phyloP scores from a whole-genome alignment of 345 rosid species.

The Mallotus nudiflorus region DNA sequence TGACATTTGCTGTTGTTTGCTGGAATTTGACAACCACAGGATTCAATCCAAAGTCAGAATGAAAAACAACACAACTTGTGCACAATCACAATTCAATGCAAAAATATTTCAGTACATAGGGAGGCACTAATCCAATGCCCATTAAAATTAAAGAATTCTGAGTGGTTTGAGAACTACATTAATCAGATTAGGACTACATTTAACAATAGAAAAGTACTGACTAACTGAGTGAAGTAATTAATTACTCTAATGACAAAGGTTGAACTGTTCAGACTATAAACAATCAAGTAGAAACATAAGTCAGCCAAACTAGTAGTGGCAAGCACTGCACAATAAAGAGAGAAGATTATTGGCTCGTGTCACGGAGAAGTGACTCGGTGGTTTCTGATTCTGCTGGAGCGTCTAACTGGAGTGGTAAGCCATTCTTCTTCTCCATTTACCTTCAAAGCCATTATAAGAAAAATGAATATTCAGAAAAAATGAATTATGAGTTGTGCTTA shows the following conservation, averaged over 20 bases:
- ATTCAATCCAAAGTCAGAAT: too few species aligned
- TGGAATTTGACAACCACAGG: too few species aligned
- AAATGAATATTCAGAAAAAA: slow-evolving; percentile 11
- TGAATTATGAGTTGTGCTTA: background rate
- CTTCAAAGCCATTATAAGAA: slow-evolving; percentile 36
- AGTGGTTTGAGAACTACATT: background rate
- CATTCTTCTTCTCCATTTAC: slow-evolving; percentile 53
- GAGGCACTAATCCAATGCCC: background rate
- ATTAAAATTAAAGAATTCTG: background rate
- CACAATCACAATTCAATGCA: too few species aligned
- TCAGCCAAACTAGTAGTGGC: background rate
- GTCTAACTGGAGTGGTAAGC: slow-evolving; percentile 80
- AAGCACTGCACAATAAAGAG: too few species aligned
- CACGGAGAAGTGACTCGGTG: slow-evolving; percentile 51
- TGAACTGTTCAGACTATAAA: slow-evolving; percentile 8
- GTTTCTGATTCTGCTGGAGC: slow-evolving; percentile 73
- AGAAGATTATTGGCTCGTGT: slow-evolving; percentile 12
- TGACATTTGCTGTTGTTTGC: too few species aligned
- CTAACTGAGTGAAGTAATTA: background rate
- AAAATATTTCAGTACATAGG: background rate
- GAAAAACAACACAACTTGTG: too few species aligned
- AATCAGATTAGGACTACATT: slow-evolving; percentile 2
- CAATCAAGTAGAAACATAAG: background rate
- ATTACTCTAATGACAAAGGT: background rate
- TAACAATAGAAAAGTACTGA: background rate